A percentile compares a stretch with the other conserved stretches of the same genome.
Evolutionary conservation across 805 yeast species (phyloP).

Genomic region (Suhomyces tanzawaensis): DNA sequence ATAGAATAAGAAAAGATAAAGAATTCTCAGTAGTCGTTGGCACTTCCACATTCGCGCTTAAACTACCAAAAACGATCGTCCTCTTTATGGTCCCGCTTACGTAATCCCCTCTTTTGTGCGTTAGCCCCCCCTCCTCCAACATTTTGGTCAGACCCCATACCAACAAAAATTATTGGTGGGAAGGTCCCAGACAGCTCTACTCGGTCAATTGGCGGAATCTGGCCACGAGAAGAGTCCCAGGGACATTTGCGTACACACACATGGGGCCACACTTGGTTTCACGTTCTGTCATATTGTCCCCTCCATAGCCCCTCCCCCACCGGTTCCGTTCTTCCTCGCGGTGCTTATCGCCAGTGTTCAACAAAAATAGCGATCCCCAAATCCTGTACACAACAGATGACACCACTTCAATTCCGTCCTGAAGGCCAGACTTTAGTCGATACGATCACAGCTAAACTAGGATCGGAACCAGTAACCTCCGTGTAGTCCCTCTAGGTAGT

Average conservation of each 20-base stretch:
- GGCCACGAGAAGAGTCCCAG: too few relatives aligned
- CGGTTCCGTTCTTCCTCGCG: neutral
- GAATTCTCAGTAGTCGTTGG: neutral
- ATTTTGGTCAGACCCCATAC: neutral
- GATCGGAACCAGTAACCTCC: too few relatives aligned
- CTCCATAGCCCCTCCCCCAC: neutral
- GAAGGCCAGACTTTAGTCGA: too few relatives aligned
- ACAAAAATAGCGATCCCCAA: neutral
- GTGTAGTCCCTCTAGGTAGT: too few relatives aligned
- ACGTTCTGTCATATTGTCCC: neutral
- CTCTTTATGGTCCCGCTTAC: constrained; percentile 1
- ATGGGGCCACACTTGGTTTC: too few relatives aligned
- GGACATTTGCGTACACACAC: too few relatives aligned
- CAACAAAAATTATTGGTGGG: constrained; percentile 2
- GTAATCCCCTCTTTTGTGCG: constrained; percentile 1
- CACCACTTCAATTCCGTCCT: too few relatives aligned
- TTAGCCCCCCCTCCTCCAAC: constrained; percentile 5
- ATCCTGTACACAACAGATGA: neutral
- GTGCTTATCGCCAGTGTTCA: neutral
- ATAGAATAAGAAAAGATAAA: neutral
- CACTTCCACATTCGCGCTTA: neutral
- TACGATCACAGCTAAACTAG: too few relatives aligned
- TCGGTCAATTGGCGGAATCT: neutral
- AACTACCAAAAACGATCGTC: neutral
- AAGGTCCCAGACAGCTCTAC: neutral